A percentile compares a stretch with the other conserved stretches of the same genome.
Conservation (phyloP, 306 rosid species). For the Prunus salicina region DNA sequence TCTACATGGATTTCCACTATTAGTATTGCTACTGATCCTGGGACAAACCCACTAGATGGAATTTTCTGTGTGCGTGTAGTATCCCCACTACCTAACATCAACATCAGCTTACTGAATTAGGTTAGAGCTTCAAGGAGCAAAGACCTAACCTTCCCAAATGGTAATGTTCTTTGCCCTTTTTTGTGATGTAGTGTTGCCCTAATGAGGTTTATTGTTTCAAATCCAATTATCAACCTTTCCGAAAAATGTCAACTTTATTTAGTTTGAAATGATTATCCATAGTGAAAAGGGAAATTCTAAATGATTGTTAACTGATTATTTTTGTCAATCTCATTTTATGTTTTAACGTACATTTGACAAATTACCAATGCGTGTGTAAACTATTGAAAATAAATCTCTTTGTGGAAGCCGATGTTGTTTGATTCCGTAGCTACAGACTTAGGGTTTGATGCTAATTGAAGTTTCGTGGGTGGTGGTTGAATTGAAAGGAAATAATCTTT, state of each 20-base stretch:
- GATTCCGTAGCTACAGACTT: too few relatives aligned
- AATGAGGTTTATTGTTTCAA: not conserved
- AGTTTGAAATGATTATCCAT: not conserved
- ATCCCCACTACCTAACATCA: conserved; percentile 21
- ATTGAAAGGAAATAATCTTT: too few relatives aligned
- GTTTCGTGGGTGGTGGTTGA: too few relatives aligned
- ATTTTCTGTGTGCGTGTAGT: conserved; percentile 6
- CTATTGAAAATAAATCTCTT: too few relatives aligned
- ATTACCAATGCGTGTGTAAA: too few relatives aligned
- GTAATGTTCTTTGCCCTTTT: not conserved
- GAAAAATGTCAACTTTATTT: not conserved
- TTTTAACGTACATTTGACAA: not conserved
- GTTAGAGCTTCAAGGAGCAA: conserved; percentile 9
- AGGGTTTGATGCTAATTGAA: too few relatives aligned
- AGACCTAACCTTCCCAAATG: conserved; percentile 12
- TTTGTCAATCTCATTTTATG: too few relatives aligned
- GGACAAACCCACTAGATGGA: conserved; percentile 8
- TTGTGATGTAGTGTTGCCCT: not conserved
- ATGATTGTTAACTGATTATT: not conserved
- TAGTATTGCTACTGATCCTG: conserved; percentile 19
- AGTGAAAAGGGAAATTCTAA: not conserved
- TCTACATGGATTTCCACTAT: conserved; percentile 27
- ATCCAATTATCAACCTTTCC: not conserved
- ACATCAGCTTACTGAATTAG: conserved; percentile 2
- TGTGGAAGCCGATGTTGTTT: too few relatives aligned